Evolutionary conservation across 2,329 filamentous ascomycete species (phyloP).

Genomic region (Hyphodiscus sp.): DNA sequence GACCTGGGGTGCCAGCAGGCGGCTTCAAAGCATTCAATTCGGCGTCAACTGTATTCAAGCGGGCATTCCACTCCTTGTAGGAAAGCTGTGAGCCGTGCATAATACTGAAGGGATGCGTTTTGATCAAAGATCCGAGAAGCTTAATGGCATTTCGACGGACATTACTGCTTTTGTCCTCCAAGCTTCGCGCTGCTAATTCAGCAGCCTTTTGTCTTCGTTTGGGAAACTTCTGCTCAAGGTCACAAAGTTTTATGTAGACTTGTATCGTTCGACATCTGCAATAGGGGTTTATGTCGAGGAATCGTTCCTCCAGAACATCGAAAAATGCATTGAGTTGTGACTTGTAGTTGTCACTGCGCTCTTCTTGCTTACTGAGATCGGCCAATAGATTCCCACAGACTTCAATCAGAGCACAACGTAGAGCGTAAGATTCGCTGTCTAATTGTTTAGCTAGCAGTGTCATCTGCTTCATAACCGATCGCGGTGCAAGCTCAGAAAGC

Average conservation of each 20-base stretch:
- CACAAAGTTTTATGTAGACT: conserved; percentile 85
- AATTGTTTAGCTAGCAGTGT: conserved; percentile 89
- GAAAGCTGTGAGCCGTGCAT: conserved; percentile 85
- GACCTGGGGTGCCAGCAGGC: conserved; percentile 64
- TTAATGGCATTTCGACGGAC: conserved; percentile 94
- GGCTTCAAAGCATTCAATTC: conserved; percentile 79
- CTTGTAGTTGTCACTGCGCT: conserved; percentile 87
- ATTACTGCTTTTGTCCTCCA: conserved; percentile 98
- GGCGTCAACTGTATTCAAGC: conserved; percentile 74
- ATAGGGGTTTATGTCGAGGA: conserved; percentile 94
- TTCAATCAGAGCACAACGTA: conserved; percentile 90
- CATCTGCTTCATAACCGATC: conserved; percentile 95
- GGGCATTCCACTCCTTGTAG: conserved; percentile 75
- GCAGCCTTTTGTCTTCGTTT: conserved; percentile 84
- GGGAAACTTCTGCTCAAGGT: conserved; percentile 92
- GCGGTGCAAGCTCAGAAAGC: conserved; percentile 84
- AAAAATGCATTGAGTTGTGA: conserved; percentile 96
- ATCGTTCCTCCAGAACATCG: conserved; percentile 91
- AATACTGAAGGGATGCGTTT: conserved; percentile 88
- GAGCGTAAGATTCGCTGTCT: conserved; percentile 94
- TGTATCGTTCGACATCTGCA: conserved; percentile 88
- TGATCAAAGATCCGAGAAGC: conserved; percentile 77
- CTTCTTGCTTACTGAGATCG: conserved; percentile 85
- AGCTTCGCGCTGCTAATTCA: conserved; percentile 78
- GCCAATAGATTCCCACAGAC: conserved; percentile 93